Evolutionary conservation across 352 stramenopile species (phyloP).

Genomic region (Halophytophthora polymorphica): DNA sequence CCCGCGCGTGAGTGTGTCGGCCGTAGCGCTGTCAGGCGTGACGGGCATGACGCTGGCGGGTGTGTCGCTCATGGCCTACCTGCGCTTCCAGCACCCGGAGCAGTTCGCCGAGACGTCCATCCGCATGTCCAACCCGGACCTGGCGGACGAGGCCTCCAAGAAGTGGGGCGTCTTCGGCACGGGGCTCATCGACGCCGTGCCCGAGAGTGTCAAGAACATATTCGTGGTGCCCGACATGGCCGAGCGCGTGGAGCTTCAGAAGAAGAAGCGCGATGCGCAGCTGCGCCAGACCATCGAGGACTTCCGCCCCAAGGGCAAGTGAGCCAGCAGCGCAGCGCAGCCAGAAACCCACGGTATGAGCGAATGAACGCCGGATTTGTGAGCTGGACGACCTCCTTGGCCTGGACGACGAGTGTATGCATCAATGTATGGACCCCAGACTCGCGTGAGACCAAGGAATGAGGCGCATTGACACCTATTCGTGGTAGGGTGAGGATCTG

Average conservation of each 20-base stretch:
- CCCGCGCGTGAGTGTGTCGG: constrained; percentile 46
- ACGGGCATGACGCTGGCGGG: constrained; percentile 81
- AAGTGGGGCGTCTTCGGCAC: constrained; percentile 86
- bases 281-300: constrained; percentile 76
- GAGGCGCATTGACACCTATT: too few species aligned
- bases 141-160: constrained; percentile 61
- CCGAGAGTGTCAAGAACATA: constrained; percentile 55
- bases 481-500: too few species aligned
- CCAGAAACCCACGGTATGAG: too few species aligned
- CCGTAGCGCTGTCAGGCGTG: constrained; percentile 63
- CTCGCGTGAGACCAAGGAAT: too few species aligned
- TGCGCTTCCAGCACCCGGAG: constrained; percentile 79
- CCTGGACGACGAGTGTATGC: too few species aligned
- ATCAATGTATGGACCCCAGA: too few species aligned
- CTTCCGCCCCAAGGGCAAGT: constrained; percentile 69
- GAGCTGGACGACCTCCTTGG: too few species aligned
- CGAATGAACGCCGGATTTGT: too few species aligned
- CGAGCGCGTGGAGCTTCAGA: constrained; percentile 67
- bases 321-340: background rate
- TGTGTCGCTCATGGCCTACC: constrained; percentile 79
- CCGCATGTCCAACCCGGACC: constrained; percentile 74
- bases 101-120: constrained; percentile 81
- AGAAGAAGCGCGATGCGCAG: constrained; percentile 65
- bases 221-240: constrained; percentile 65
- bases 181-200: constrained; percentile 74